Evolutionary conservation across 352 stramenopile genomes (phyloP).

Genomic region (Phytophthora sansomeana): DNA sequence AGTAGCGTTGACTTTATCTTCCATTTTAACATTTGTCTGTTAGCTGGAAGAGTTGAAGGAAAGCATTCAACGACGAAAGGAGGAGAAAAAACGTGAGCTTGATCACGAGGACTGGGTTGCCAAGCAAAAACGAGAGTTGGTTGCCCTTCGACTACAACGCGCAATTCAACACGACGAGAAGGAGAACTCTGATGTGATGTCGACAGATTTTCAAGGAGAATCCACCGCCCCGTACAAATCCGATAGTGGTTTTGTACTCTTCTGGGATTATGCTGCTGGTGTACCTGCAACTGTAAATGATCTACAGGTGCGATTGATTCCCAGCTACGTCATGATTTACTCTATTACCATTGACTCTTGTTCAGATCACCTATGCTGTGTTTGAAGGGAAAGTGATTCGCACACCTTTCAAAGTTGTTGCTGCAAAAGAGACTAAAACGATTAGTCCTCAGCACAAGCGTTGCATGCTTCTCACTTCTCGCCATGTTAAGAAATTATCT

Average conservation of each 20-base stretch:
- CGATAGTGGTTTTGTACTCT: constrained; percentile 48
- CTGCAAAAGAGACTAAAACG: constrained; percentile 38
- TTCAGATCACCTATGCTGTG: constrained; percentile 59
- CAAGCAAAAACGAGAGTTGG: constrained; percentile 60
- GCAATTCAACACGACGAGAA: constrained; percentile 37
- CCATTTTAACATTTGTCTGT: neutral
- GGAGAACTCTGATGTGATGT: neutral
- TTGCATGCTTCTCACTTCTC: constrained; percentile 42
- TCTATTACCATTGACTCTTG: constrained; percentile 6
- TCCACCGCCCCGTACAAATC: constrained; percentile 30
- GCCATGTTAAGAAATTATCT: constrained; percentile 43
- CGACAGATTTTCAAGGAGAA: constrained; percentile 9
- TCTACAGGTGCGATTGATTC: constrained; percentile 42
- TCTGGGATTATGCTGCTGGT: constrained; percentile 57
- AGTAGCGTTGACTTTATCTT: neutral
- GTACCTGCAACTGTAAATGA: constrained; percentile 31
- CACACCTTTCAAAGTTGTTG: constrained; percentile 53
- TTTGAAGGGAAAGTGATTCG: constrained; percentile 49
- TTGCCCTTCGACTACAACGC: constrained; percentile 51
- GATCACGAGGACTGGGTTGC: constrained; percentile 61
- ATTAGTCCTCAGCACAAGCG: constrained; percentile 36
- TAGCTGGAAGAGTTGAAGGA: constrained; percentile 64
- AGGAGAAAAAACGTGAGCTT: constrained; percentile 53
- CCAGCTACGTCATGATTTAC: neutral
- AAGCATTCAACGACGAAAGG: constrained; percentile 44